phyloP scores from a whole-genome alignment of 1,284 basidiomycete species.

The Leccinum pachyderme region DNA sequence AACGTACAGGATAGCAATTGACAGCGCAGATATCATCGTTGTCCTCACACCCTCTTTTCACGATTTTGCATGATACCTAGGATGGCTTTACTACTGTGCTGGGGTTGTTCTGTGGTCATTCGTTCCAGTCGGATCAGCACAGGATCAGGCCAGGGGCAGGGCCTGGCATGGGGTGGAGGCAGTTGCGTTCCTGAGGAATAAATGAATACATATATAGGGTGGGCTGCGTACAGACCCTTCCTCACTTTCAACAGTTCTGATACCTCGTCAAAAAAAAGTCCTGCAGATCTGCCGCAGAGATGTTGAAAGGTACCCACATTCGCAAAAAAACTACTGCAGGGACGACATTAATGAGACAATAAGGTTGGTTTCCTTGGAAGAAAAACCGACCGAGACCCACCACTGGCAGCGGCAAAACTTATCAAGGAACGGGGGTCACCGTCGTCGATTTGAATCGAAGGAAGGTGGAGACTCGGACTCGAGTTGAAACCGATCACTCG shows the following conservation, averaged over 20 bases:
- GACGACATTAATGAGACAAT: not conserved
- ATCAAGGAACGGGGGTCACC: not conserved
- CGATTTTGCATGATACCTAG: not conserved
- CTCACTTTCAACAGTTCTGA: not conserved
- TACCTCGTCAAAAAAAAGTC: not conserved
- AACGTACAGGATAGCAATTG: not conserved
- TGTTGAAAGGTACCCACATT: not conserved
- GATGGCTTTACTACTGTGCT: not conserved
- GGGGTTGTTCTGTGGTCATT: too few species aligned
- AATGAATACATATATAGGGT: not conserved
- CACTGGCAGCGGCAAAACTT: not conserved
- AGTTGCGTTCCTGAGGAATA: not conserved
- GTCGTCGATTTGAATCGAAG: too few species aligned
- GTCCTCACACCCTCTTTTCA: not conserved
- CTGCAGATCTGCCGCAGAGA: not conserved
- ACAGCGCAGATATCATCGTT: not conserved
- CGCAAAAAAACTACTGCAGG: not conserved
- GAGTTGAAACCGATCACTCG: not conserved
- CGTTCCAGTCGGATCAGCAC: not conserved
- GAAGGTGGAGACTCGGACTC: not conserved
- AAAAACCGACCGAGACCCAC: not conserved
- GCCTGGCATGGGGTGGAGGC: not conserved
- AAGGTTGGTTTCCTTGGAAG: not conserved
- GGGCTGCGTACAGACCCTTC: not conserved
- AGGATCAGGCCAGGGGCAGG: not conserved